Percentiles rank a stretch among this genome's conserved stretches.
Conservation (phyloP, 2,329 filamentous ascomycete genomes). For the Pseudofabraea citricarpa region DNA sequence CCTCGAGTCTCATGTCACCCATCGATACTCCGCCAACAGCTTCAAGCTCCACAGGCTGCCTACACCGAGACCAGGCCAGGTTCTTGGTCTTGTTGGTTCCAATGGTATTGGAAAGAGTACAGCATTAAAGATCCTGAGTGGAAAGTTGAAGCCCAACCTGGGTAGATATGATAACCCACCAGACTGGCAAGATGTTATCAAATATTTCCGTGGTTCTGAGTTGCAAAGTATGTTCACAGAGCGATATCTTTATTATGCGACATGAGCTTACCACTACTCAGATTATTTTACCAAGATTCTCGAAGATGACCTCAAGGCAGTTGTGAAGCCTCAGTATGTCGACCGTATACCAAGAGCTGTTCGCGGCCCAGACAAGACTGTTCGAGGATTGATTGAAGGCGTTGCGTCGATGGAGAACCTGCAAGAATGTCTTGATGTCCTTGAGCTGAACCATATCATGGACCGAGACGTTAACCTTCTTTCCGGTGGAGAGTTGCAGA, state of each 20-base stretch:
- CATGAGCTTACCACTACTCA: slow-evolving; percentile 30
- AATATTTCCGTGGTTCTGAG: slow-evolving; percentile 96
- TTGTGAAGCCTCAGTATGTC: slow-evolving; percentile 97
- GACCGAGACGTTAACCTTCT: slow-evolving; percentile 87
- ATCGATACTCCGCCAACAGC: slow-evolving; percentile 98
- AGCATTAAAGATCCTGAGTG: slow-evolving; percentile 96
- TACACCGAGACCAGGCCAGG: slow-evolving; percentile 91
- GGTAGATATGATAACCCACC: slow-evolving; percentile 93
- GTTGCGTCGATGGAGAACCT: slow-evolving; percentile 74
- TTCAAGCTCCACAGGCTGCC: slow-evolving; percentile 98
- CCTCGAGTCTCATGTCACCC: slow-evolving; percentile 95
- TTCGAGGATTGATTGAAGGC: slow-evolving; percentile 72
- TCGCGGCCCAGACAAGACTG: slow-evolving; percentile 73
- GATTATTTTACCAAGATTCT: slow-evolving; percentile 99
- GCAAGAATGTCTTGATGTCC: slow-evolving; percentile 73
- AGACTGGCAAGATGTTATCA: slow-evolving; percentile 98
- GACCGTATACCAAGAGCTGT: slow-evolving; percentile 96
- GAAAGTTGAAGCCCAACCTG: slow-evolving; percentile 97
- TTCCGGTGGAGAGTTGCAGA: slow-evolving; percentile 96
- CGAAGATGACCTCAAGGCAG: slow-evolving; percentile 94
- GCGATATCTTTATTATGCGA: neutral
- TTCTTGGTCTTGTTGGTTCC: slow-evolving; percentile 92
- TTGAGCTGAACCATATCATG: slow-evolving; percentile 83
- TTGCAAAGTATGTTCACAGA: slow-evolving; percentile 69
- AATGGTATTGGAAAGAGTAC: slow-evolving; percentile 99